Evolutionary conservation across 768 basidiomycete species (phyloP).

Genomic region (Rubroboletus pulcherrimus): DNA sequence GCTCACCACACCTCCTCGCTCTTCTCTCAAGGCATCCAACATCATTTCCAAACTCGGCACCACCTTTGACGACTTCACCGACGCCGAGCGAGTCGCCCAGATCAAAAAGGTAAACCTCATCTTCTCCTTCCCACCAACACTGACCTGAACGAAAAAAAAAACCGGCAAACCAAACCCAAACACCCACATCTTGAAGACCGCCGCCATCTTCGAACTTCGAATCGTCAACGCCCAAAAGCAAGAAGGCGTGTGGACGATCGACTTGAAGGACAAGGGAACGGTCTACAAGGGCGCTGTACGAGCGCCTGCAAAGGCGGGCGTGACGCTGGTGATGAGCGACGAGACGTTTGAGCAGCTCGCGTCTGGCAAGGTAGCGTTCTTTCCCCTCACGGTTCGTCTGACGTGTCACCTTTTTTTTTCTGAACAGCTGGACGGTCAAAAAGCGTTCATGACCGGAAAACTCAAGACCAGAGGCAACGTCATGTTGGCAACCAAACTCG

Average conservation of each 20-base stretch:
- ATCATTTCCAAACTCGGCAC: slow-evolving; percentile 51
- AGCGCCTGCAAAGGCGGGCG: slow-evolving; percentile 65
- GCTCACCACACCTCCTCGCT: not conserved
- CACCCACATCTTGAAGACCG: slow-evolving; percentile 42
- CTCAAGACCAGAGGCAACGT: slow-evolving; percentile 91
- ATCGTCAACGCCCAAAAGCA: slow-evolving; percentile 71
- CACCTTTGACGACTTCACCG: slow-evolving; percentile 51
- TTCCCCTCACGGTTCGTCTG: not conserved
- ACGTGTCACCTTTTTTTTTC: not conserved
- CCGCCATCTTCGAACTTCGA: slow-evolving; percentile 83
- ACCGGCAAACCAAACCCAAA: not conserved
- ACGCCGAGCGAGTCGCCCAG: slow-evolving; percentile 60
- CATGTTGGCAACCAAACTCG: slow-evolving; percentile 92
- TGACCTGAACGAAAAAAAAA: not conserved
- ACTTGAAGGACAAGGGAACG: slow-evolving; percentile 80
- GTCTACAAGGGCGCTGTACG: slow-evolving; percentile 63
- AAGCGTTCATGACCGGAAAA: slow-evolving; percentile 94
- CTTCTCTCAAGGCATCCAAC: slow-evolving; percentile 59
- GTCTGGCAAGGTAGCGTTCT: slow-evolving; percentile 55
- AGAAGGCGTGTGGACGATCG: slow-evolving; percentile 84
- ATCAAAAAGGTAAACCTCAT: slow-evolving; percentile 59
- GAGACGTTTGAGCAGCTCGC: slow-evolving; percentile 72
- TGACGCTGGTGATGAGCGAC: slow-evolving; percentile 75
- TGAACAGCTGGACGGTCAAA: slow-evolving; percentile 77
- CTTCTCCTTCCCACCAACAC: not conserved